These are phyloP conservation scores for Amaranthus hypochondriacus DNA, from an alignment of 148 eudicot genomes.

Conservation along the genomic window DNA sequence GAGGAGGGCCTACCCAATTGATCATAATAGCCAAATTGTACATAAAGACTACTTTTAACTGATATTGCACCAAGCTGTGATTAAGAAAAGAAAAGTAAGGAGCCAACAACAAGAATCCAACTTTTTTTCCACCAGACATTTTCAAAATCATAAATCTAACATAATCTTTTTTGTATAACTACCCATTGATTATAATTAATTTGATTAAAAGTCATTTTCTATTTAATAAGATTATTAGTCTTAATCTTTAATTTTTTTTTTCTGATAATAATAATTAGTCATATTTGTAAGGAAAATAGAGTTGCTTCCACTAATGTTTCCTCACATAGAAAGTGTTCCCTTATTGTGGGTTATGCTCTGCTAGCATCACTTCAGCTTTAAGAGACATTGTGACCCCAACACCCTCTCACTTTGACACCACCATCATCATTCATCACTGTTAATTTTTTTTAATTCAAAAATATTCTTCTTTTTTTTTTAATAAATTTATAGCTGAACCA, in stretches of 20 bases:
- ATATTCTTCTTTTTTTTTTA: background rate
- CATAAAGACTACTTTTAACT: constrained; percentile 16
- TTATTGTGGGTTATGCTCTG: constrained; percentile 33
- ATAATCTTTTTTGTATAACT: constrained; percentile 21
- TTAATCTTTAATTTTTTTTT: constrained; percentile 18
- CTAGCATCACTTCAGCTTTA: constrained; percentile 46
- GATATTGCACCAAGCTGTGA: constrained; percentile 15
- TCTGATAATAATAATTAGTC: constrained; percentile 19
- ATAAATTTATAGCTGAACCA: constrained; percentile 5
- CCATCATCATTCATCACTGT: constrained; percentile 40
- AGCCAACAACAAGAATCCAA: constrained; percentile 38
- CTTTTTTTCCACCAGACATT: constrained; percentile 26
- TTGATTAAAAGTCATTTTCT: constrained; percentile 15
- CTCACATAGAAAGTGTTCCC: constrained; percentile 35
- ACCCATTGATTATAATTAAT: constrained; percentile 12
- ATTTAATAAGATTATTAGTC: constrained; percentile 23
- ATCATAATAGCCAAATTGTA: constrained; percentile 18
- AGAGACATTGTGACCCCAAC: constrained; percentile 52
- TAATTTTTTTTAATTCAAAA: background rate
- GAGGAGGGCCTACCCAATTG: constrained; percentile 26
- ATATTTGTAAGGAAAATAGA: constrained; percentile 33
- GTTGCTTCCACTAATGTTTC: constrained; percentile 36
- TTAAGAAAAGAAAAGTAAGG: constrained; percentile 17
- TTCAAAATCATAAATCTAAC: constrained; percentile 25
- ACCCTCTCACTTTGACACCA: constrained; percentile 36